Base-by-base conservation (phyloP, 2,329 filamentous ascomycete genomes). In the Cyphellophora europaea region DNA sequence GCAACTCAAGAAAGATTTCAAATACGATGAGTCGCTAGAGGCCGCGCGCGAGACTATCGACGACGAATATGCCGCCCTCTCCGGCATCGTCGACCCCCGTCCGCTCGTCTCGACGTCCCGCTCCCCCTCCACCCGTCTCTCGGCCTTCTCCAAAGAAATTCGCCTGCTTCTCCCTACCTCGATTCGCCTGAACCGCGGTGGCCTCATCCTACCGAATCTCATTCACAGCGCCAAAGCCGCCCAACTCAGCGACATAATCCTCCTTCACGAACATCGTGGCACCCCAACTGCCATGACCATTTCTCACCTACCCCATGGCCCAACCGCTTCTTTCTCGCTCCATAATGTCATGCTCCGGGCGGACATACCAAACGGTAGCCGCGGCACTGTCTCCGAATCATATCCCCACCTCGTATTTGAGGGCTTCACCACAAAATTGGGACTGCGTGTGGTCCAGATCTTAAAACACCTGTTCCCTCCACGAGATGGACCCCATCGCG, bases 401-500 rank as follows among this genome's bases (percentile, higher is more conserved):
- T 98, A 95, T 51, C 91, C 91, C 0, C 89, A 96, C 53, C 68
- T 98, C 3, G 84, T 98, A 43, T 96, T 98, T 51, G 91, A 98
- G 52, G 87, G 87, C 2, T 96, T 98, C 62, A 82, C 72, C 4
- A 86, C 82, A 5, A 74, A 73, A 19, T 66, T 96, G 5, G 91
- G 91, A 36, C 71, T 79, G 50, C 74, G 91, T 12, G 78, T 95
- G 11, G 82, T 87, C 33, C 88, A 93, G 57, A 83, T 96, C 11
- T 60, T 98, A 27, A 93, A 96, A 59, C 89, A 98, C 49, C 65
- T 95, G 2, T 98, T 95, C 53, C 91, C 91, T 5, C 91, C 93
- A 0, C 71, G 88, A 35, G 89, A 95, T 51, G 70, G 76, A 1
- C 71, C 77, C 19, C 84, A 79, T 6, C 93, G 93, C 58, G 68